These are phyloP conservation scores for Caryopteris hybrid DNA, from an alignment of 305 asterid genomes.

Conservation along the genomic window DNA sequence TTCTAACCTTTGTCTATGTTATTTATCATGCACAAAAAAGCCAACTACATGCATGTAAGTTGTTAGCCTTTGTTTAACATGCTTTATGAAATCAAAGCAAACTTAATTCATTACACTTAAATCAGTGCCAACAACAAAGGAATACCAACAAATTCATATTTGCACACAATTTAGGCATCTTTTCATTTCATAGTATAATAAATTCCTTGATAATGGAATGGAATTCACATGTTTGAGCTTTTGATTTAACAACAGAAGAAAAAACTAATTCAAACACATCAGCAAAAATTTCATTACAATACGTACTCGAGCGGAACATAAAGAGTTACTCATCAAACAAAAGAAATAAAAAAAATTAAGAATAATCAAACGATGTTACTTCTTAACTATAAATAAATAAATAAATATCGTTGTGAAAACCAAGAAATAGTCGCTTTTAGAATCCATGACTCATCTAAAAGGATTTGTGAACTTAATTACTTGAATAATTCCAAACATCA, in stretches of 20 bases:
- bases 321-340: neutral
- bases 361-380: too few species aligned
- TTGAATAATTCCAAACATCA: too few species aligned
- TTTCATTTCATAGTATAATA: too few species aligned
- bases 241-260: too few species aligned
- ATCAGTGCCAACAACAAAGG: neutral
- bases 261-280: too few species aligned
- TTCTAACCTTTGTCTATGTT: neutral
- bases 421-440: neutral
- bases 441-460: neutral
- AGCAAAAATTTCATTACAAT: too few species aligned
- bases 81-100: neutral
- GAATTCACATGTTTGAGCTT: too few species aligned
- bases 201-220: too few species aligned
- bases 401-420: neutral
- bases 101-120: neutral
- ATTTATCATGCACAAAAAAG: neutral
- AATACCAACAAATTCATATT: too few species aligned
- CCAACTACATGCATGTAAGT: constrained; percentile 6
- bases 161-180: too few species aligned
- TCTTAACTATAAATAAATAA: too few species aligned
- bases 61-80: constrained; percentile 13
- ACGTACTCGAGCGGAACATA: too few species aligned
- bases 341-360: neutral
- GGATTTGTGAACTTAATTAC: neutral